Evolutionary conservation across 73 alveolate species (phyloP).

Genomic region (Uronychia binucleata): DNA sequence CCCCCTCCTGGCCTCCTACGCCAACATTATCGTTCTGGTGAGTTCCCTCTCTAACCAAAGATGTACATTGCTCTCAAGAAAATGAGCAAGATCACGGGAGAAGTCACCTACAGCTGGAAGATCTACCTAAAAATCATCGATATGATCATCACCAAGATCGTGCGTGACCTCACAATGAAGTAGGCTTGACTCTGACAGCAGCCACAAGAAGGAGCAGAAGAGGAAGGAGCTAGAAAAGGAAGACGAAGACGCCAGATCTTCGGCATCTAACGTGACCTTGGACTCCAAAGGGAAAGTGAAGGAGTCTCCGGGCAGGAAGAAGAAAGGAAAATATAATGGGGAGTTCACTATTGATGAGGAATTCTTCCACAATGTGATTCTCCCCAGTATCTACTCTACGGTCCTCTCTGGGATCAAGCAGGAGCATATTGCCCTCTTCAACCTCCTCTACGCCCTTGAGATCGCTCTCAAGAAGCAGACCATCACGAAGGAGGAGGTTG

Average conservation of each 20-base stretch:
- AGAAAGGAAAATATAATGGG: conserved; percentile 6
- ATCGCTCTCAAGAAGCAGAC: conserved; percentile 24
- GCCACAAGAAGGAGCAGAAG: conserved; percentile 10
- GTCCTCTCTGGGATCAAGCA: conserved; percentile 29
- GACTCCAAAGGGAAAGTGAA: neutral
- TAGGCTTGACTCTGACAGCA: neutral
- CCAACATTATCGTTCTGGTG: conserved; percentile 27
- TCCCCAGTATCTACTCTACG: conserved; percentile 31
- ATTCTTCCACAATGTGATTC: conserved; percentile 29
- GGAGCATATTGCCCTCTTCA: conserved; percentile 38
- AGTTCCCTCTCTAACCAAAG: neutral
- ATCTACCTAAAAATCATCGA: conserved; percentile 41
- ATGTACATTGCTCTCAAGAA: conserved; percentile 28
- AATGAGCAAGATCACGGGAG: conserved; percentile 39
- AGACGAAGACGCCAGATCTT: neutral
- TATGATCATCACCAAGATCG: conserved; percentile 33
- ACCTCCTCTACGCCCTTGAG: conserved; percentile 26
- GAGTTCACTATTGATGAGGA: conserved; percentile 49
- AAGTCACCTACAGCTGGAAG: conserved; percentile 52
- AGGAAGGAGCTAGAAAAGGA: conserved; percentile 6
- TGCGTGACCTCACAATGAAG: conserved; percentile 33
- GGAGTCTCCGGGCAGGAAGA: neutral
- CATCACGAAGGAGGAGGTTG: conserved; percentile 17
- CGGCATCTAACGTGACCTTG: neutral
- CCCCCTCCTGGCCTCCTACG: conserved; percentile 29